Conservation (phyloP, 2,329 filamentous ascomycete genomes). For the Sarocladiaceae sp. region DNA sequence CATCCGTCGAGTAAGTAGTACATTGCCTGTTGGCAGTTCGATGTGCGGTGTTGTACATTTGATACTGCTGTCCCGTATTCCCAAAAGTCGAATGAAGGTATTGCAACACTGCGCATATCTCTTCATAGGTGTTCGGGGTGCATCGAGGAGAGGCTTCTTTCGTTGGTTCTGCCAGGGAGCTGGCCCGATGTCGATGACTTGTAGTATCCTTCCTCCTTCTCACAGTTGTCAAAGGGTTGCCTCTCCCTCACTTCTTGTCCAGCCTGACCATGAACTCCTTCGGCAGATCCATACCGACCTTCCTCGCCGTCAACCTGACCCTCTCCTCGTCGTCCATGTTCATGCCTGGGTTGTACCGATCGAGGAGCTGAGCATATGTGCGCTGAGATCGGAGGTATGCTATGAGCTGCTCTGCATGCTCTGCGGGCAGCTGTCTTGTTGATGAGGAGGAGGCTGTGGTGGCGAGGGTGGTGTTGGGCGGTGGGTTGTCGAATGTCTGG, state of each 20-base stretch:
- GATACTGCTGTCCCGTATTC: no score
- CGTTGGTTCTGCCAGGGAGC: no score
- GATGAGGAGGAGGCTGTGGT: constrained; percentile 23
- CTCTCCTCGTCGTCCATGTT: constrained; percentile 80
- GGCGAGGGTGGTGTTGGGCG: constrained; percentile 25
- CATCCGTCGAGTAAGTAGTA: no score
- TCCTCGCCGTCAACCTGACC: constrained; percentile 73
- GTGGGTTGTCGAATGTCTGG: constrained; percentile 50
- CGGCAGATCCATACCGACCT: constrained; percentile 87
- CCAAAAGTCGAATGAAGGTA: no score
- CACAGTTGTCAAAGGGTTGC: neutral
- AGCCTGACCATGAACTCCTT: constrained; percentile 40
- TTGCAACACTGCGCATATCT: no score
- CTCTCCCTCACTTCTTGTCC: constrained; percentile 8
- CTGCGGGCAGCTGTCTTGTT: constrained; percentile 49
- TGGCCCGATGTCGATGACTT: no score
- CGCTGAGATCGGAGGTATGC: constrained; percentile 82
- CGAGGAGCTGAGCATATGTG: constrained; percentile 71
- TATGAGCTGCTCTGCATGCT: constrained; percentile 62
- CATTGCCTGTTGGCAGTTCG: no score
- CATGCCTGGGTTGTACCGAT: constrained; percentile 92
- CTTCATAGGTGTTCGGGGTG: no score
- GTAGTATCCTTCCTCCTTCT: neutral
- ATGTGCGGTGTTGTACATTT: no score
- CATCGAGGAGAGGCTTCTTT: no score